Base-by-base conservation (phyloP, 2,329 filamentous ascomycete species). In the Didymella glomerata region DNA sequence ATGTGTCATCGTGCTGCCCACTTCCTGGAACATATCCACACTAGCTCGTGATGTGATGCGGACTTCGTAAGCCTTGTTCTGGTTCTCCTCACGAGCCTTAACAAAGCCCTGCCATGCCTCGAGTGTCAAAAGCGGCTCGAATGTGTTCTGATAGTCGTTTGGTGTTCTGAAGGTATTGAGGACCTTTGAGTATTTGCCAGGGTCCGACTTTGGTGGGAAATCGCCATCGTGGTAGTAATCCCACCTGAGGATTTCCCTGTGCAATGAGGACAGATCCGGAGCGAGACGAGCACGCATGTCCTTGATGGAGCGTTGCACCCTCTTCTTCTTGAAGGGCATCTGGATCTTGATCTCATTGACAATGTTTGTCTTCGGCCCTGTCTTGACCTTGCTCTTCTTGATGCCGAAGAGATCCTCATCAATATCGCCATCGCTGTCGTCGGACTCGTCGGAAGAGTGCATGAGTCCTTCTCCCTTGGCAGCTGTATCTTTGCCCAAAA, bases 61-160 rank as follows among this genome's bases (percentile, higher is more conserved):
- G 76, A 98, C 88, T 60, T 93, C 92, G 71, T 97, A 96, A 0
- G 91, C 82, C 72, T 90, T 92, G 64, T 88, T 87, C 20, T 86
- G 90, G 47, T 89, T 87, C 76, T 99, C 95, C 70, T 97, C 92
- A 74, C 93, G 93, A 20, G 91, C 86, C 48, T 92, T 93, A 49
- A 96, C 89, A 74, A 99, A 95, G 4, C 91, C 91, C 73, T 96
- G 91, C 95, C 95, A 99, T 28, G 94, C 94, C 81, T 99, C 95
- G 25, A 96, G 89, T 28, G 95, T 88, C 32, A 99, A 84, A 22
- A 99, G 83, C 6, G 94, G 93, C 66, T 96, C 89, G 77, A 99
- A 99, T 0, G 93, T 97, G 59, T 87, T 84, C 74, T 96, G 91
- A 74, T 99, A 99, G 48, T 91, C 88, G 42, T 81, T 80, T 0